phyloP scores from a whole-genome alignment of 73 alveolate genomes.

The Paramecium bursaria region DNA sequence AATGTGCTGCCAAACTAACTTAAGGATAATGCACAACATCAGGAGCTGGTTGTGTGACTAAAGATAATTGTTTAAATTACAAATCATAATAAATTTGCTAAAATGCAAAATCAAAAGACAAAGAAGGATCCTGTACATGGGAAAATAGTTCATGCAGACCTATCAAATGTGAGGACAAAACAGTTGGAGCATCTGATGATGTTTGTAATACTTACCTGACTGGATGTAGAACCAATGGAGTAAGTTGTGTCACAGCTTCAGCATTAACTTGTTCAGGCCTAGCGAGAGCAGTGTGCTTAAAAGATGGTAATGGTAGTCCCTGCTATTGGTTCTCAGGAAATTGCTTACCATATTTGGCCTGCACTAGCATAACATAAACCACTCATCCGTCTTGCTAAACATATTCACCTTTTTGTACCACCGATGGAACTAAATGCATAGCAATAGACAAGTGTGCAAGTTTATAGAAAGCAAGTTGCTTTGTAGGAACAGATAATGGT shows the following conservation, averaged over 20 bases:
- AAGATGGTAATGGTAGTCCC: slow-evolving; percentile 31
- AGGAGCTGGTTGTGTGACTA: slow-evolving; percentile 49
- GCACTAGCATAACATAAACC: too few relatives aligned
- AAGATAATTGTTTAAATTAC: not conserved
- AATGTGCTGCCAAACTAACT: slow-evolving; percentile 28
- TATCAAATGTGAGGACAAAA: not conserved
- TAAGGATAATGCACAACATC: slow-evolving; percentile 44
- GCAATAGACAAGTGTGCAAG: not conserved
- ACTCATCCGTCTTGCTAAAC: not conserved
- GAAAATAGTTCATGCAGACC: not conserved
- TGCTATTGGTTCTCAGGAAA: too few relatives aligned
- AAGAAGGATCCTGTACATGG: not conserved
- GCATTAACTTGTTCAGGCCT: not conserved
- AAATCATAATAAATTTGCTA: not conserved
- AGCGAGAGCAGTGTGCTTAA: slow-evolving; percentile 1
- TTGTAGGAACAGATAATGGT: slow-evolving; percentile 49
- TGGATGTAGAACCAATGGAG: slow-evolving; percentile 29
- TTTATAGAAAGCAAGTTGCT: not conserved
- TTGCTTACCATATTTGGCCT: too few relatives aligned
- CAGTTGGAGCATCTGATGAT: not conserved
- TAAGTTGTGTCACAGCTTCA: not conserved
- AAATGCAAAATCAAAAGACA: slow-evolving; percentile 20
- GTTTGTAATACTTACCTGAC: not conserved
- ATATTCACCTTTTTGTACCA: slow-evolving; percentile 8
- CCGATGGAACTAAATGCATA: slow-evolving; percentile 51